Conservation (phyloP, 352 stramenopile genomes). For the Peronosclerospora sorghi region DNA sequence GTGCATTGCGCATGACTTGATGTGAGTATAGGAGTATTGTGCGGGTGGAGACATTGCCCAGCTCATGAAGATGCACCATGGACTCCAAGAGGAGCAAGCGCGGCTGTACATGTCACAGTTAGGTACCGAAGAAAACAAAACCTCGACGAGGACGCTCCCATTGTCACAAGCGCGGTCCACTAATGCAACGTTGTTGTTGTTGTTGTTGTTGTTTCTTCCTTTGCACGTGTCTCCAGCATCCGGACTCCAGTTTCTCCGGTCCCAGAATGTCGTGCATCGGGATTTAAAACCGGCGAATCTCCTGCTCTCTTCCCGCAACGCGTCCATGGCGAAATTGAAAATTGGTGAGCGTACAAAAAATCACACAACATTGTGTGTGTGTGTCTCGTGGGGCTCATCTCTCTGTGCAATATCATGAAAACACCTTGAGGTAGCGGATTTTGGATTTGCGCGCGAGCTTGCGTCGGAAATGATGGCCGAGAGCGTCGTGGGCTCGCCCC, state of each 20-base stretch:
- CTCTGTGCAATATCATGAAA: too few relatives aligned
- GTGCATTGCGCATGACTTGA: too few relatives aligned
- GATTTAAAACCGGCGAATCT: slow-evolving; percentile 73
- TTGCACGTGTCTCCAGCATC: slow-evolving; percentile 33
- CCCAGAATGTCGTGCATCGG: slow-evolving; percentile 66
- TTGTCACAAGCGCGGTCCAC: too few relatives aligned
- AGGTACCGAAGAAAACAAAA: slow-evolving; percentile 24
- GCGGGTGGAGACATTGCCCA: slow-evolving; percentile 58
- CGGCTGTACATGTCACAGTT: slow-evolving; percentile 72
- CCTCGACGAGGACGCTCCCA: too few relatives aligned
- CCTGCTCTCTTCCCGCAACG: slow-evolving; percentile 58
- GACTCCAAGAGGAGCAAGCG: slow-evolving; percentile 50
- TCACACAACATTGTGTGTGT: too few relatives aligned
- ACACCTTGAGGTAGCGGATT: slow-evolving; percentile 43
- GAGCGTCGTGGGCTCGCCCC: slow-evolving; percentile 65
- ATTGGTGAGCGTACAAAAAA: slow-evolving; percentile 31
- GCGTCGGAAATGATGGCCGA: slow-evolving; percentile 65
- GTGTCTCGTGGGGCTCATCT: too few relatives aligned
- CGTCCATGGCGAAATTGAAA: slow-evolving; percentile 56
- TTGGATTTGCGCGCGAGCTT: slow-evolving; percentile 61
- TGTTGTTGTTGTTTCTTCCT: neutral
- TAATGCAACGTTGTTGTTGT: too few relatives aligned
- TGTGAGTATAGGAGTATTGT: slow-evolving; percentile 58
- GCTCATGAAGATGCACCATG: slow-evolving; percentile 58
- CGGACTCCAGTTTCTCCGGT: slow-evolving; percentile 60